Conservation (phyloP, 768 basidiomycete species). For the Trametes gibbosa region DNA sequence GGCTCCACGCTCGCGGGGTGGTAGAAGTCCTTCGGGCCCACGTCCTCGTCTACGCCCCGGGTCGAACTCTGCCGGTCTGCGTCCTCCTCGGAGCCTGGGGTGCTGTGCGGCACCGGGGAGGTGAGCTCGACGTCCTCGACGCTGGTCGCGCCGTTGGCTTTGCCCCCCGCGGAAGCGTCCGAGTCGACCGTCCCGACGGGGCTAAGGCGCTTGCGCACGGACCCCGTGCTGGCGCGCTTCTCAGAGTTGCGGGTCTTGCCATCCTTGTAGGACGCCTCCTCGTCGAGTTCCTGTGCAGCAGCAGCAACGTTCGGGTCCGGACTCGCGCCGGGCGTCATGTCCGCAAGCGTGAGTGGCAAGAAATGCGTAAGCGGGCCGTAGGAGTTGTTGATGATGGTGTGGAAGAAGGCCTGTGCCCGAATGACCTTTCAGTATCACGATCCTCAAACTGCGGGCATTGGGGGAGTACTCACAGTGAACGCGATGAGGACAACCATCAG, state of each 20-base stretch:
- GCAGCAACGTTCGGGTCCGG: constrained; percentile 18
- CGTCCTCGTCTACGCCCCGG: constrained; percentile 27
- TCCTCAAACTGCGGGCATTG: background rate
- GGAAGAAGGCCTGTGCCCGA: constrained; percentile 56
- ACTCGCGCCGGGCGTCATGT: constrained; percentile 6
- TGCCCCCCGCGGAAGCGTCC: background rate
- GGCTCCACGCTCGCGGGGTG: constrained; percentile 79
- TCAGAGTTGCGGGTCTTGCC: background rate
- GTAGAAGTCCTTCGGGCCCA: constrained; percentile 63
- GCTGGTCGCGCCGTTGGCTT: background rate
- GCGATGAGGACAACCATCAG: constrained; percentile 84
- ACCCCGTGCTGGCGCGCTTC: background rate
- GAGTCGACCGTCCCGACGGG: background rate
- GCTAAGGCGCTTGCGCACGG: constrained; percentile 3
- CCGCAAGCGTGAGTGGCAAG: constrained; percentile 75
- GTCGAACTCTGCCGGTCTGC: background rate
- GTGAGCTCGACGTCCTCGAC: background rate
- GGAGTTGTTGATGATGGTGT: constrained; percentile 71
- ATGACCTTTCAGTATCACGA: background rate
- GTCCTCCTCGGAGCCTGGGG: background rate
- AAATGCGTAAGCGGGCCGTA: constrained; percentile 74
- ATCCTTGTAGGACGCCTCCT: constrained; percentile 13
- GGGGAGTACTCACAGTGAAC: constrained; percentile 60
- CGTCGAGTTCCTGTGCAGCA: constrained; percentile 20
- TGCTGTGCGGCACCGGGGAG: background rate